Conservation (phyloP, 768 basidiomycete species). For the Kondoa malvinella region DNA sequence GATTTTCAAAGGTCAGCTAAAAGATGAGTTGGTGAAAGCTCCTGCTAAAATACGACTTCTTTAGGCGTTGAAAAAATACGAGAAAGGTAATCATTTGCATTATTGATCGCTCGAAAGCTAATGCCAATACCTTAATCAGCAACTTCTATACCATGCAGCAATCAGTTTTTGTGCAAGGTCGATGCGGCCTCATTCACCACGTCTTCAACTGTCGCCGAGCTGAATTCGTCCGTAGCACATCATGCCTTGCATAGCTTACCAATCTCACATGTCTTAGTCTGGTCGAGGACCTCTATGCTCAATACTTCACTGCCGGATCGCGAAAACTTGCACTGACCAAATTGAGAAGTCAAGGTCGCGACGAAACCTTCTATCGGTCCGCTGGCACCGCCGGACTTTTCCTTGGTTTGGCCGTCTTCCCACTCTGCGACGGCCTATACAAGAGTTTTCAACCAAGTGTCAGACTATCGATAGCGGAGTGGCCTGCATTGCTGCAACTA, state of each 20-base stretch:
- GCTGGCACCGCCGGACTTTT: slow-evolving; percentile 21
- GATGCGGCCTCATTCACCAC: slow-evolving; percentile 53
- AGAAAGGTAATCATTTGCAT: no score
- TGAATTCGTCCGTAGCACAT: no score
- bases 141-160: slow-evolving; percentile 41
- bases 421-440: slow-evolving; percentile 23
- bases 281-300: slow-evolving; percentile 60
- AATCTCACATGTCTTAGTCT: no score
- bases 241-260: no score
- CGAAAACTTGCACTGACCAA: slow-evolving; percentile 54
- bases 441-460: slow-evolving; percentile 5
- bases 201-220: slow-evolving; percentile 42
- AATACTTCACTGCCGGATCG: slow-evolving; percentile 58
- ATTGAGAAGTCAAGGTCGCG: slow-evolving; percentile 40
- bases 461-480: slow-evolving; percentile 30
- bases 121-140: no score
- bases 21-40: no score
- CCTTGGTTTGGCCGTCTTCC: slow-evolving; percentile 17
- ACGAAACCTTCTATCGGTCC: slow-evolving; percentile 24
- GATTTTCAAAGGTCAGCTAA: slow-evolving; percentile 31
- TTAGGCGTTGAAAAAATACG: slow-evolving; percentile 23
- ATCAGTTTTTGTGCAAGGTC: slow-evolving; percentile 60
- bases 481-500: slow-evolving; percentile 56
- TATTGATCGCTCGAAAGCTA: no score
- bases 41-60: no score